Base-by-base conservation (phyloP, 495 filamentous ascomycete genomes). In the Neurospora hispaniola region DNA sequence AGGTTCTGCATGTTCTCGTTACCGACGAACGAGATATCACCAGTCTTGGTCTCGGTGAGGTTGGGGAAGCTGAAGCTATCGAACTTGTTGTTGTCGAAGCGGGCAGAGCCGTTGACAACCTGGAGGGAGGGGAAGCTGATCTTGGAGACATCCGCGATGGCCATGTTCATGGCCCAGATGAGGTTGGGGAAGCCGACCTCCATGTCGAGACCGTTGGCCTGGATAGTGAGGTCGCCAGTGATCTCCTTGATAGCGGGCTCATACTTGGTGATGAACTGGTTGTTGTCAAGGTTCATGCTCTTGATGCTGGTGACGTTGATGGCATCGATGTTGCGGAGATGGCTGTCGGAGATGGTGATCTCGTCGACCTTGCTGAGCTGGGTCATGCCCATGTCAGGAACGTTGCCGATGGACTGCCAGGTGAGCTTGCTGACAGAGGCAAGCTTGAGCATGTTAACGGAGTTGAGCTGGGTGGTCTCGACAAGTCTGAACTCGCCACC, bases 51-150 rank as follows among this genome's bases (percentile, higher is more conserved):
- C 41, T 82, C 74, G 73, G 93, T 97, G 72, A 99, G 86, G 85
- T 96, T 97, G 66, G 94, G 90, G 66, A 92, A 91, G 41, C 75
- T 76, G 82, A 96, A 89, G 14, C 80, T 82, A 59, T 79, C 73
- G 82, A 98, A 90, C 80, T 84, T 88, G 88, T 93, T 94, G 73
- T 89, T 90, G 84, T 92, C 92, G 82, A 98, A 92, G 73, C 91
- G 91, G 77, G 97, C 86, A 70, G 93, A 91, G 77, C 90, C 89
- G 79, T 92, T 93, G 70, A 97, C 88, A 41, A 84, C 84, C 74
- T 86, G 79, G 48, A 99, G 89, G n/a, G 92, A 90, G 18, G 96
- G 96, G 42, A 95, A 82, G 23, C 81, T 85, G 80, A 97, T 85
- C 59, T 81, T 85, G 75, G 89, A 90, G 84, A 92, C 90, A 85